phyloP scores from a whole-genome alignment of 805 yeast genomes.

The Debaryomyces prosopidis region DNA sequence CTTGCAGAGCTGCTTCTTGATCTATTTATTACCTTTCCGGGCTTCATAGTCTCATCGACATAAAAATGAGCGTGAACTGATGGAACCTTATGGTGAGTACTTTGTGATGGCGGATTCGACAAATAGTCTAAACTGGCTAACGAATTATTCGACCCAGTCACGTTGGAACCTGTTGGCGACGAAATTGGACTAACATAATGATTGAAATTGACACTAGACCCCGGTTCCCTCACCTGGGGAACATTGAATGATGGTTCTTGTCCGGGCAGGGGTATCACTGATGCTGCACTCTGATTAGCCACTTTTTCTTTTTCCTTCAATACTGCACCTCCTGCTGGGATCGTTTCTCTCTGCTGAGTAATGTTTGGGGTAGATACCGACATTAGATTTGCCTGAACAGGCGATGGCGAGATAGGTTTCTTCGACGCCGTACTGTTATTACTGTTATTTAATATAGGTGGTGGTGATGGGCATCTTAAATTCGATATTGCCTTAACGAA shows the following conservation, averaged over 20 bases:
- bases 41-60: slow-evolving; percentile 66
- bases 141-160: slow-evolving; percentile 12
- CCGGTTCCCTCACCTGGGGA: background rate
- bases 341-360: slow-evolving; percentile 15
- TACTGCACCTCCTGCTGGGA: slow-evolving; percentile 49
- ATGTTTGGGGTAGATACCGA: background rate
- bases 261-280: background rate
- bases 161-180: background rate
- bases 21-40: slow-evolving; percentile 27
- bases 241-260: slow-evolving; percentile 1
- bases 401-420: background rate
- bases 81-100: slow-evolving; percentile 51
- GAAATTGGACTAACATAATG: slow-evolving; percentile 1
- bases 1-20: slow-evolving; percentile 42
- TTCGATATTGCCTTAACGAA: slow-evolving; percentile 58
- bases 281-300: background rate
- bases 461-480: slow-evolving; percentile 70
- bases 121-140: slow-evolving; percentile 24
- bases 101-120: slow-evolving; percentile 29
- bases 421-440: background rate
- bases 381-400: background rate
- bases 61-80: slow-evolving; percentile 80
- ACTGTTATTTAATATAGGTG: slow-evolving; percentile 52
- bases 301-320: slow-evolving; percentile 26
- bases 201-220: background rate